Conservation (phyloP, 2,329 filamentous ascomycete genomes). For the Cladosporium sp. region DNA sequence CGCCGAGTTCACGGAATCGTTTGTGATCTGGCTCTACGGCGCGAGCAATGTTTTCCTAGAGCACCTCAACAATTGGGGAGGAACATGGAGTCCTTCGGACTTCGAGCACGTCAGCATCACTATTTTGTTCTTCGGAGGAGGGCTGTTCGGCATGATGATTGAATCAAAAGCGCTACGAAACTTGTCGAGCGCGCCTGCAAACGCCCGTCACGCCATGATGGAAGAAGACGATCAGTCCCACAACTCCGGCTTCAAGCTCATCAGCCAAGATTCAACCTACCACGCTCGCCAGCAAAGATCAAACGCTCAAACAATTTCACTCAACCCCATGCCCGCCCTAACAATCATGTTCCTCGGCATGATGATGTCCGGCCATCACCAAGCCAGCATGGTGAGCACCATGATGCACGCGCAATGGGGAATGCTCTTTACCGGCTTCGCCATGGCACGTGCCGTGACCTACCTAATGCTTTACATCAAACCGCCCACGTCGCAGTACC, state of each 20-base stretch:
- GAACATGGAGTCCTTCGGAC: conserved; percentile 70
- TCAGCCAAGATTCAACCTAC: conserved; percentile 8
- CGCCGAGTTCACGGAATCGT: conserved; percentile 85
- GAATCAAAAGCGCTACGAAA: conserved; percentile 54
- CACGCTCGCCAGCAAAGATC: conserved; percentile 51
- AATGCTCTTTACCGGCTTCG: conserved; percentile 73
- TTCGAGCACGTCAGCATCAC: conserved; percentile 92
- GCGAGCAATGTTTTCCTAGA: conserved; percentile 88
- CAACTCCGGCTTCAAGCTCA: background rate
- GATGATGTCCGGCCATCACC: conserved; percentile 94
- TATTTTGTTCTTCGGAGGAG: conserved; percentile 88
- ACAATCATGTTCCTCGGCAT: conserved; percentile 82
- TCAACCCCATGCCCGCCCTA: conserved; percentile 84
- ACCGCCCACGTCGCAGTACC: conserved; percentile 74
- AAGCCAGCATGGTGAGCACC: conserved; percentile 74
- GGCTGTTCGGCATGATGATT: conserved; percentile 53
- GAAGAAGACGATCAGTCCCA: conserved; percentile 16
- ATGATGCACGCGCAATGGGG: conserved; percentile 97
- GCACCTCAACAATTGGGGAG: conserved; percentile 70
- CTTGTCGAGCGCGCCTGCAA: conserved; percentile 54
- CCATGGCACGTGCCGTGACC: conserved; percentile 71
- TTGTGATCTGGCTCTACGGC: conserved; percentile 86
- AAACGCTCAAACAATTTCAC: conserved; percentile 65
- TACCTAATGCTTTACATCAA: conserved; percentile 76
- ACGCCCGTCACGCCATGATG: conserved; percentile 33